Evolutionary conservation across 768 basidiomycete species (phyloP).

Genomic region (Hericium rajendrae): DNA sequence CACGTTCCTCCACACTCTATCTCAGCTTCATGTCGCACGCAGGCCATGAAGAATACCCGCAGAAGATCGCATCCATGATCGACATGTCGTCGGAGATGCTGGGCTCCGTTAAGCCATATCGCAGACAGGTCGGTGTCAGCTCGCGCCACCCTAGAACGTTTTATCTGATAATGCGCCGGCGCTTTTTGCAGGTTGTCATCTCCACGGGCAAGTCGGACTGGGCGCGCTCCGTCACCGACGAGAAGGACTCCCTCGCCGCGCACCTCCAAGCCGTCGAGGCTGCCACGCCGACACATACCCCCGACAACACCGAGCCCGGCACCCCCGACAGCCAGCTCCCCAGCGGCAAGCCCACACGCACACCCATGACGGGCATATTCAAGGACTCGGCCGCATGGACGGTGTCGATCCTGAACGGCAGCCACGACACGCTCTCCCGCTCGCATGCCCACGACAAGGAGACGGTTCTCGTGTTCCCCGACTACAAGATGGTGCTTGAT

Average conservation of each 20-base stretch:
- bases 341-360: constrained; percentile 4
- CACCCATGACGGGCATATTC: constrained; percentile 44
- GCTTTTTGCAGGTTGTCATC: constrained; percentile 55
- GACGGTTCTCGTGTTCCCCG: constrained; percentile 84
- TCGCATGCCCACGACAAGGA: constrained; percentile 41
- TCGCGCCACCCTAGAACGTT: background rate
- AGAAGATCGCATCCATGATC: constrained; percentile 46
- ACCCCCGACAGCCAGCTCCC: constrained; percentile 1
- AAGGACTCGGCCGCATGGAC: constrained; percentile 41
- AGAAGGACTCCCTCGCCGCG: constrained; percentile 60
- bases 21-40: background rate
- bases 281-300: constrained; percentile 13
- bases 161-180: constrained; percentile 6
- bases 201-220: constrained; percentile 89
- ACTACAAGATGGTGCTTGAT: constrained; percentile 76
- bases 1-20: constrained; percentile 2
- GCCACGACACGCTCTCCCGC: constrained; percentile 63
- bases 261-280: constrained; percentile 27
- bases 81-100: constrained; percentile 78
- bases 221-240: constrained; percentile 71
- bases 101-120: constrained; percentile 79
- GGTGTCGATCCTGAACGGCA: constrained; percentile 76
- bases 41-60: constrained; percentile 72
- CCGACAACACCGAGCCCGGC: constrained; percentile 12
- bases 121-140: constrained; percentile 50